Base-by-base conservation (phyloP, 306 rosid genomes). In the Cicer bijugum region DNA sequence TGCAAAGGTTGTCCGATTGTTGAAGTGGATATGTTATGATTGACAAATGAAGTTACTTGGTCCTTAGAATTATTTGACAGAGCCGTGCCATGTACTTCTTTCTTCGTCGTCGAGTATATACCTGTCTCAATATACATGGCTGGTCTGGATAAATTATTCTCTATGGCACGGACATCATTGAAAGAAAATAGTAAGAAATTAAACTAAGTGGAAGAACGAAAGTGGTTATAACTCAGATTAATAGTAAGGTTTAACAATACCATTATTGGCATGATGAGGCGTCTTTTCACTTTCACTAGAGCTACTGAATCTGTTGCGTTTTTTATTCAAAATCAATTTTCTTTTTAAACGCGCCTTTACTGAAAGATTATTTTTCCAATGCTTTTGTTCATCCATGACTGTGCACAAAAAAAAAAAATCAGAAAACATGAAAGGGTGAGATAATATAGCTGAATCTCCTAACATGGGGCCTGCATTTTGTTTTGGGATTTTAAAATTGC, bases 211-310 rank as follows among this genome's bases (percentile, higher is more conserved):
- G 28, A 17, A 43, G 38, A 65, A 43, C 5, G 43, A 5, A 19
- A 43, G 70, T 16, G 70, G 38, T 65, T 65, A 43, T 43, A 65
- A 43, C 40, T 65, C 53, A 66, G 39, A 66, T 66, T 45, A 12
- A 66, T 6, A 66, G 6, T 19, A 40, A 12, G 2, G 38, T 43
- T 65, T 19, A 66, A 19, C 55, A 19, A 66, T 44, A 66, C 71
- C 71, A 43, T 66, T 39, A 66, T 44, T 66, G 16, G 53, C 7
- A 1, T 44, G 19, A 44, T 19, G 40, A 19, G 12, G 71, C 39
- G 11, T 20, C 6, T 44, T 66, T 66, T 20, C 40, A 66, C 14
- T 20, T 19, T 39, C 55, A 44, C 10, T 46, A 5, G 17, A 44
- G 9, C 8, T 45, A 19, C 11, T 45, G 56, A 12, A 20, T 66